These are phyloP conservation scores for Solanum chacoense DNA, from an alignment of 305 asterid genomes.

Conservation along the genomic window DNA sequence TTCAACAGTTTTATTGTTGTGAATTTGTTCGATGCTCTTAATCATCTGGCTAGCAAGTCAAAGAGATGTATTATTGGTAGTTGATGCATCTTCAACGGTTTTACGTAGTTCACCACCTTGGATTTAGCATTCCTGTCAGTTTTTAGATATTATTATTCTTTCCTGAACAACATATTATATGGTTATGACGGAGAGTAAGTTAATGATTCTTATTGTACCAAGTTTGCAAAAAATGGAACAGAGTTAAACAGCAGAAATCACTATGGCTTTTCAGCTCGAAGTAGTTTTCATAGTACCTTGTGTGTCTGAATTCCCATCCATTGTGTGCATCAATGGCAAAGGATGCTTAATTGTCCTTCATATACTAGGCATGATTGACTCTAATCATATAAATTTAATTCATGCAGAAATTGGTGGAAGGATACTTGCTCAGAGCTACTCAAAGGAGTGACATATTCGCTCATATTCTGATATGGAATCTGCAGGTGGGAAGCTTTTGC, in stretches of 20 bases:
- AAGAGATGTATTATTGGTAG: not conserved
- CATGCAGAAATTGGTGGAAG: constrained; percentile 90
- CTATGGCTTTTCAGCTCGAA: not conserved
- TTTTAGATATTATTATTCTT: not conserved
- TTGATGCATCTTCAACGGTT: not conserved
- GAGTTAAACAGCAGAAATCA: not conserved
- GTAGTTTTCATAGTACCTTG: not conserved
- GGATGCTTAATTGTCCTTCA: not conserved
- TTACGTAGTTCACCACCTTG: not conserved
- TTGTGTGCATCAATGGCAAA: not conserved
- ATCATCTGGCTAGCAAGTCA: not conserved
- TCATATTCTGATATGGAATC: constrained; percentile 97
- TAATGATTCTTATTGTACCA: not conserved
- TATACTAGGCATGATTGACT: constrained; percentile 2
- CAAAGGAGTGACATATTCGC: constrained; percentile 94
- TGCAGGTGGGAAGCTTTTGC: constrained; percentile 49
- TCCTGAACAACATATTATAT: not conserved
- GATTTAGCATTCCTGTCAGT: not conserved
- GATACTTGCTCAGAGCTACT: constrained; percentile 97
- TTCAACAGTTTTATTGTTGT: not conserved
- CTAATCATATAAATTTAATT: constrained; percentile 4
- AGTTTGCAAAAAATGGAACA: not conserved
- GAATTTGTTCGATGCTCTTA: not conserved
- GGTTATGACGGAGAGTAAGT: not conserved
- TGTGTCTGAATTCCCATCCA: not conserved